Conservation (phyloP, 1,139 yeast genomes). For the Arxiozyma slooffiae region DNA sequence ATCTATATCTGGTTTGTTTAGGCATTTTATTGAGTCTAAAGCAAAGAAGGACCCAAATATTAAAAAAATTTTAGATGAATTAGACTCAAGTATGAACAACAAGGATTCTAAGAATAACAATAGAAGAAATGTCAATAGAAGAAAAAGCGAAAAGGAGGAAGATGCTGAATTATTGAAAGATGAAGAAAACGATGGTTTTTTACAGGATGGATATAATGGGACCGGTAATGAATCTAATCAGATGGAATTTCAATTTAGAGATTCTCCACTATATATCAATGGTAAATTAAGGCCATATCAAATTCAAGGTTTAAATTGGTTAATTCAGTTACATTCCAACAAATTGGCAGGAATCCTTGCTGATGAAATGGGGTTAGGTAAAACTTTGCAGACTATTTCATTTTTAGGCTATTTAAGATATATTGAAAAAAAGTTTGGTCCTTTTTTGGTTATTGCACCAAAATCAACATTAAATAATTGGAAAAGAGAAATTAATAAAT, state of each 20-base stretch:
- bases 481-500: constrained; percentile 83
- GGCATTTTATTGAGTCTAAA: constrained; percentile 76
- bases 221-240: constrained; percentile 32
- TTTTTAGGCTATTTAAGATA: constrained; percentile 82
- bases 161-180: constrained; percentile 79
- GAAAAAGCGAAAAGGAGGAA: constrained; percentile 85
- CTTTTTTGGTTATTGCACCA: constrained; percentile 86
- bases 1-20: constrained; percentile 74
- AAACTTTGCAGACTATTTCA: constrained; percentile 86
- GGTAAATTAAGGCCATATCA: constrained; percentile 75
- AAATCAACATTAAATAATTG: constrained; percentile 92
- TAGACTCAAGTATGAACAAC: constrained; percentile 15
- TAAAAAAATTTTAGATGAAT: constrained; percentile 44
- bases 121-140: constrained; percentile 29
- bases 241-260: constrained; percentile 18
- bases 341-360: constrained; percentile 84
- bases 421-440: constrained; percentile 72
- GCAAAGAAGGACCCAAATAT: constrained; percentile 67
- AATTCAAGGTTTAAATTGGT: constrained; percentile 89
- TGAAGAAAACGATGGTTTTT: constrained; percentile 40
- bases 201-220: neutral
- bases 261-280: constrained; percentile 63
- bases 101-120: constrained; percentile 15
- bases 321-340: constrained; percentile 71
- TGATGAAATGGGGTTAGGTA: constrained; percentile 97